A percentile compares a stretch with the other conserved stretches of the same genome.
These are phyloP conservation scores for Davidsoniella neocaledoniae DNA, from an alignment of 2,329 filamentous ascomycete genomes.

Conservation along the genomic window DNA sequence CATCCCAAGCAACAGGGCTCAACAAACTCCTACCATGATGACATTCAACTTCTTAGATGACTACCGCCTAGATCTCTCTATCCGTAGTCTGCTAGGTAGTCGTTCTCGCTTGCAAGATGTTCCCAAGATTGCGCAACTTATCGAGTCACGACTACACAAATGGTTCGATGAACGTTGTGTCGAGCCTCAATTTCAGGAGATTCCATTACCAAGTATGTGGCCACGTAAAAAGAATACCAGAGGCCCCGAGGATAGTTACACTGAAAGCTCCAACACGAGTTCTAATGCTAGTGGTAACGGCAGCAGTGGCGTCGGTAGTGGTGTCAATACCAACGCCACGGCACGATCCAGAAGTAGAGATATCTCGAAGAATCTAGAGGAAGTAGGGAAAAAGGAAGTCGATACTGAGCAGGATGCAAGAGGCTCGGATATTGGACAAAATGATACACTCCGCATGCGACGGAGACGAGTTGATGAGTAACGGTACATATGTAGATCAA, in stretches of 20 bases:
- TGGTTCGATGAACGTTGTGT: constrained; percentile 84
- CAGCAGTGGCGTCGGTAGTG: constrained; percentile 23
- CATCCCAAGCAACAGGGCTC: constrained; percentile 55
- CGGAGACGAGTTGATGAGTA: constrained; percentile 21
- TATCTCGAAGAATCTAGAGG: constrained; percentile 2
- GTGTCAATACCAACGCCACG: constrained; percentile 13
- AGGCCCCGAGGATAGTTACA: constrained; percentile 44
- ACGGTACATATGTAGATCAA: not conserved
- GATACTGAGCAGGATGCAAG: constrained; percentile 35
- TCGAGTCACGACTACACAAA: constrained; percentile 62
- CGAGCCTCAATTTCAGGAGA: constrained; percentile 74
- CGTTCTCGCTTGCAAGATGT: constrained; percentile 71
- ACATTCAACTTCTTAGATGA: constrained; percentile 88
- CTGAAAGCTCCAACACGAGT: constrained; percentile 24
- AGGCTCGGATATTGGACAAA: constrained; percentile 8
- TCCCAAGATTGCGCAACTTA: constrained; percentile 71
- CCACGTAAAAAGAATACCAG: constrained; percentile 70
- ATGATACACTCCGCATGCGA: constrained; percentile 22
- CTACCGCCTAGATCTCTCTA: constrained; percentile 69
- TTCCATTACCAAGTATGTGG: constrained; percentile 68
- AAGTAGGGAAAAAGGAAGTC: constrained; percentile 18
- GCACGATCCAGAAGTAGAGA: not conserved
- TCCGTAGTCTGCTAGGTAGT: constrained; percentile 62
- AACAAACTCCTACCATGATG: constrained; percentile 67
- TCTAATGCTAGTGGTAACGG: constrained; percentile 27